Evolutionary conservation across 2,329 filamentous ascomycete species (phyloP).

Genomic region (Colletotrichum tamarilloi): DNA sequence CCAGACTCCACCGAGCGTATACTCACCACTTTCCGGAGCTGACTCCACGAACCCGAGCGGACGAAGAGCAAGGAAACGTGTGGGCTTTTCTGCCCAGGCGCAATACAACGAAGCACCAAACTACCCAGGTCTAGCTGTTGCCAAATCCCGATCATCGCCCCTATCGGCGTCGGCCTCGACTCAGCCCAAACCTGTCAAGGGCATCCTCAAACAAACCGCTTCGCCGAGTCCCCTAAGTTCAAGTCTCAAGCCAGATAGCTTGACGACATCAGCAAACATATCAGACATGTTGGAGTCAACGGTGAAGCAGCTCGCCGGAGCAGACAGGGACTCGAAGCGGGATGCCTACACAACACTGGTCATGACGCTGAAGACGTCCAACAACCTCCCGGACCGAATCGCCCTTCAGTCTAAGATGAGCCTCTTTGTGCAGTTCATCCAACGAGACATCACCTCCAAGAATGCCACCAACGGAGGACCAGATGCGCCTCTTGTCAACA

Average conservation of each 20-base stretch:
- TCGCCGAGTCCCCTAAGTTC: slow-evolving; percentile 58
- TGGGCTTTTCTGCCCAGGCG: slow-evolving; percentile 68
- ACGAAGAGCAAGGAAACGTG: slow-evolving; percentile 61
- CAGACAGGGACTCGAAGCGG: slow-evolving; percentile 76
- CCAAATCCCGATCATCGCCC: slow-evolving; percentile 53
- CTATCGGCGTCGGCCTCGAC: slow-evolving; percentile 52
- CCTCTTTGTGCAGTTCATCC: slow-evolving; percentile 83
- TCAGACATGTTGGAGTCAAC: slow-evolving; percentile 87
- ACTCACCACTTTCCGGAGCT: slow-evolving; percentile 56
- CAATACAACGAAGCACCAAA: slow-evolving; percentile 66
- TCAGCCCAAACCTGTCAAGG: slow-evolving; percentile 62
- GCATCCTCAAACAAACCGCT: slow-evolving; percentile 81
- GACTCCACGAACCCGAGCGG: slow-evolving; percentile 56
- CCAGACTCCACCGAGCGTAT: slow-evolving; percentile 64
- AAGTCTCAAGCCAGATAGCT: slow-evolving; percentile 49
- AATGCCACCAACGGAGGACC: slow-evolving; percentile 59
- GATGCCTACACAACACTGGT: slow-evolving; percentile 90
- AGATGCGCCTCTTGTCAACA: slow-evolving; percentile 79
- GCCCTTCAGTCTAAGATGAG: slow-evolving; percentile 81
- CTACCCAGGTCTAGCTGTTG: slow-evolving; percentile 52
- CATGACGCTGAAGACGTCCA: slow-evolving; percentile 81
- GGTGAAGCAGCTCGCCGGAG: slow-evolving; percentile 81
- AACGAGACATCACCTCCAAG: slow-evolving; percentile 79
- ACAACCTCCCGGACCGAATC: slow-evolving; percentile 80
- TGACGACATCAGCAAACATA: slow-evolving; percentile 64